Conservation (phyloP, 2,329 filamentous ascomycete species). For the Penicillium digitatum region DNA sequence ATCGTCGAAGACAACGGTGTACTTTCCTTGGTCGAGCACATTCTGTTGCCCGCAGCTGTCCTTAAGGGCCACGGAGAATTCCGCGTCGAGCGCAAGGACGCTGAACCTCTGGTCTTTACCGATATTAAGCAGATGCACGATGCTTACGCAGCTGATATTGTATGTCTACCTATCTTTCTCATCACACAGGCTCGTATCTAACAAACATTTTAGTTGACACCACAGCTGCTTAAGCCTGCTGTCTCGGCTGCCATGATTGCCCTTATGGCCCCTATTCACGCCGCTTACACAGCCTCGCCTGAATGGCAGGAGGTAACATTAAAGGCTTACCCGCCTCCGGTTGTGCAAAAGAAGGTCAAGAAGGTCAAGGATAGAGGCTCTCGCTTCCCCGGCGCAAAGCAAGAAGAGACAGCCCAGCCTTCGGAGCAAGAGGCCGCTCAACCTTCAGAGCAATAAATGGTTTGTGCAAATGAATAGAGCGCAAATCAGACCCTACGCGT, state of each 20-base stretch:
- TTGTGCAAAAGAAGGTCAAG: constrained; percentile 64
- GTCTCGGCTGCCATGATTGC: constrained; percentile 68
- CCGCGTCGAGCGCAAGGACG: constrained; percentile 61
- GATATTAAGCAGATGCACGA: constrained; percentile 68
- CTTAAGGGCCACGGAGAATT: constrained; percentile 57
- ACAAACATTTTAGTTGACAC: constrained; percentile 58
- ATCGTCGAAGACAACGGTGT: constrained; percentile 81
- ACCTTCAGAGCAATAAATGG: not conserved
- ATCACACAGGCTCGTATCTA: not conserved
- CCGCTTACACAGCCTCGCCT: constrained; percentile 62
- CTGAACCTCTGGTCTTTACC: constrained; percentile 75
- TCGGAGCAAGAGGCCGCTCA: not conserved
- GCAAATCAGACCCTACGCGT: not conserved
- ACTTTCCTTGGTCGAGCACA: constrained; percentile 78
- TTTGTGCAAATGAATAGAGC: not conserved
- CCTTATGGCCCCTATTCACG: constrained; percentile 73
- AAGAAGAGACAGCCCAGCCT: not conserved
- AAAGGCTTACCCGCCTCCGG: constrained; percentile 75
- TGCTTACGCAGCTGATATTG: constrained; percentile 75
- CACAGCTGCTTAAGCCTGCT: constrained; percentile 83
- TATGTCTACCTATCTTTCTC: constrained; percentile 42
- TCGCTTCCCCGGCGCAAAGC: constrained; percentile 42
- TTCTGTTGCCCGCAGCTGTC: constrained; percentile 66
- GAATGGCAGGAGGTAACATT: constrained; percentile 77
- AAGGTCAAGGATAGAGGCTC: constrained; percentile 73